Evolutionary conservation across 495 filamentous ascomycete genomes (phyloP), one percentile per base, ranked within the genome.

Genomic region (Ramalina peruviana): DNA sequence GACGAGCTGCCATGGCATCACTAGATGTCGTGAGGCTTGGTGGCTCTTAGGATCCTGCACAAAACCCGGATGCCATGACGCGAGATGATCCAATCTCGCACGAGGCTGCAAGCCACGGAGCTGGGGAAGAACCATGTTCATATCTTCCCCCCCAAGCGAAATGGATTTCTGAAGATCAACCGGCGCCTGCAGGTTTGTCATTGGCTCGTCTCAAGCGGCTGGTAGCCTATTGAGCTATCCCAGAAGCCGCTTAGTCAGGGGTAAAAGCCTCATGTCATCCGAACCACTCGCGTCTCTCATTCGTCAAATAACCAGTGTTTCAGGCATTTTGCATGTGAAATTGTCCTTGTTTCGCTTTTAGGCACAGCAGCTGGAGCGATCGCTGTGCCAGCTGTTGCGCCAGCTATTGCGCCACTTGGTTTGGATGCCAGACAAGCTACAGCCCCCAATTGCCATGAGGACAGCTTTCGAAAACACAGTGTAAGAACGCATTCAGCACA

Each of bases 161-260:
- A 33, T 33, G 30, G 30, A 33, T 33, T 33, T 17, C 38, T 5
- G 38, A n/a, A n/a, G 38, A 19, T 23, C 21, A 11, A 15, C 6
- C 21, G 9, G 6, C 4, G 40, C 9, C 17, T 41, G 16, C 40
- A 23, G 16, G 40, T 15, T 36, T 36, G 20, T 37, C 15, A 37
- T 48, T 48, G 45, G 45, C 30, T 27, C 45, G 45, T 48, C 37
- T 48, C 45, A 48, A 37, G 37, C n/a, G 40, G 40, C 15, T 10
- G 1, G 25, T 10, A 19, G 26, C 25, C 13, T n/a, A 4, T 4
- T 16, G 43, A 2, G 19, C 43, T 21, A 45, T 13, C 2, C 3
- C 45, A 6, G 19, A 37, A 36, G 15, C 17, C 7, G 42, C 3
- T 37, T 48, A 48, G 26, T 48, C 45, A 48, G 45, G 45, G 45